Base-by-base conservation (phyloP, 768 basidiomycete genomes). In the Cytidiella melzeri region DNA sequence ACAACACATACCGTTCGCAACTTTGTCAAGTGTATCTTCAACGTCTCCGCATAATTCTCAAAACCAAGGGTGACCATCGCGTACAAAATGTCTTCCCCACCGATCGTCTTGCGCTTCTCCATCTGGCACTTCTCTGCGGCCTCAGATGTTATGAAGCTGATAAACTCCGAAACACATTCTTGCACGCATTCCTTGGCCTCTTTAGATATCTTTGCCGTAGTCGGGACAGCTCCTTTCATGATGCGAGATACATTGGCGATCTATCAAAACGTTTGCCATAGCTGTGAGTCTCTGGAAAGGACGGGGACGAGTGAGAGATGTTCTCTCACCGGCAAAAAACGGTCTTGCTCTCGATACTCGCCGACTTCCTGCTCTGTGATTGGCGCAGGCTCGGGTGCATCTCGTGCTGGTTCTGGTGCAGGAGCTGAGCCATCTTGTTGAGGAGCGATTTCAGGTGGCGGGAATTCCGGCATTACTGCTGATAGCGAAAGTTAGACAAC, bases 131-230 rank as follows among this genome's bases (percentile, higher is more conserved):
- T 92, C 67, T 97, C 95, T 13, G 91, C 92, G 4, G 95, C 95
- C 67, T 98, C 95, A 39, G 85, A 89, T 24, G 94, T 96, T 71
- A 98, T 92, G 76, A 98, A 98, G 58, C 83, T 84, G 66, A 98
- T 97, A 74, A 96, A 98, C 71, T 98, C 95, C 38, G 89, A 92
- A 48, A 96, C 92, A 68, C 94, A 96, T 69, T 97, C 95, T 66
- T 98, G 95, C 38, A 97, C 92, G 68, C 91, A 93, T 69, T 98
- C 95, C 65, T 98, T 98, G 40, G 93, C 93, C 67, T 98, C 95
- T 67, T 97, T 97, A 6, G 91, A 89, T 60, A 97, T 95, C 71
- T 98, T 98, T 38, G 95, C 91, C 18, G 87, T 87, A 0, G 83
- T 71, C 0, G 95, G 94, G 2, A 97, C 84, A 10, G 91, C 79